Conservation (phyloP, 176 grass and related monocot species). For the Triticum monococcum region DNA sequence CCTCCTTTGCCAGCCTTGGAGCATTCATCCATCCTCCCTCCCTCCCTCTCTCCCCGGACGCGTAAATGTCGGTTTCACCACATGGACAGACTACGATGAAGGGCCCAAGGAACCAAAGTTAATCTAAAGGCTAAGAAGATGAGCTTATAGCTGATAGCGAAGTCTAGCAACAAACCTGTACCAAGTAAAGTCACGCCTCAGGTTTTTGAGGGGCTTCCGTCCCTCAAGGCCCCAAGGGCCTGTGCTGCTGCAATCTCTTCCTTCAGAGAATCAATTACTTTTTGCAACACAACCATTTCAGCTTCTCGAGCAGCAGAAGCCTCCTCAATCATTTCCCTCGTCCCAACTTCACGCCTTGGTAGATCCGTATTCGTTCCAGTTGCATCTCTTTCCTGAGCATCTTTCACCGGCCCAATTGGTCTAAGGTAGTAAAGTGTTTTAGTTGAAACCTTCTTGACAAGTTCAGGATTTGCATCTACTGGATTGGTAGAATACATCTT, state of each 20-base stretch:
- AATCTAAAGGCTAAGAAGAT: background rate
- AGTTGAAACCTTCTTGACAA: slow-evolving; percentile 1
- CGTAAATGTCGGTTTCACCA: background rate
- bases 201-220: background rate
- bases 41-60: background rate
- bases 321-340: background rate
- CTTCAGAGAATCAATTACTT: background rate
- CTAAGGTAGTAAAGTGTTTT: slow-evolving; percentile 31
- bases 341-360: slow-evolving; percentile 16
- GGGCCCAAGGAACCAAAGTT: background rate
- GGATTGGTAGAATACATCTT: background rate
- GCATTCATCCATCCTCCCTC: background rate
- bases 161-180: background rate
- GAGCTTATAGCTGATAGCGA: background rate
- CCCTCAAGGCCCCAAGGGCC: background rate
- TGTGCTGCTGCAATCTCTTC: background rate
- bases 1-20: background rate
- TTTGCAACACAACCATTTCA: slow-evolving; percentile 9
- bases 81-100: background rate
- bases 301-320: slow-evolving; percentile 15
- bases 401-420: background rate
- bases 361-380: background rate
- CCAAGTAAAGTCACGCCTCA: background rate
- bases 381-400: background rate
- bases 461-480: background rate